Base-by-base conservation (phyloP, 345 rosid species). In the Aegle marmelos region DNA sequence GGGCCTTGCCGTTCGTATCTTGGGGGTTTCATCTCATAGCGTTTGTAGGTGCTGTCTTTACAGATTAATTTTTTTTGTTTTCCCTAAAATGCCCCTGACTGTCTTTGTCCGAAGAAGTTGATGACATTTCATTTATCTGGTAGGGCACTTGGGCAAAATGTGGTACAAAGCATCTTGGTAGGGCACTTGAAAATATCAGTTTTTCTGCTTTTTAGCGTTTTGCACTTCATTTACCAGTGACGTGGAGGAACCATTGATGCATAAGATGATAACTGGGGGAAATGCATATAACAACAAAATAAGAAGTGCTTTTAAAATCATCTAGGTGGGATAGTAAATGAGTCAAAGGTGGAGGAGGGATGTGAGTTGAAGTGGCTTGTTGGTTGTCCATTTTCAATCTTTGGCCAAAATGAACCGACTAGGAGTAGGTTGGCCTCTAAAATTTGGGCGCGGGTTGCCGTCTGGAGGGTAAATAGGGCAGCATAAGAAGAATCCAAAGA, bases 401-500 rank as follows among this genome's bases (percentile, higher is more conserved):
- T 48, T 72, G 79, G 68, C 67, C 78, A 31, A 80, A 75, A 54
- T 67, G 68, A 76, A 65, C 80, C 61, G 48, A 64, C 24, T 75
- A n/a, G 21, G 1, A 61, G 37, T n/a, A 24, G 39, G 7, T 25
- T 34, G 33, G 76, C 30, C 13, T 62, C 62, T 50, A 64, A 57
- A 75, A 25, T 57, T 33, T 33, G 59, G 75, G 67, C 8, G 60
- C 8, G 62, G 67, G 79, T 45, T 60, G 57, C 80, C 48, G 67
- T 58, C 83, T 58, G 75, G 41, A 60, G 57, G 31, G 9, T 30
- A 48, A 66, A 30, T n/a, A 45, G 50, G 50, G 30, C 34, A 28
- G 70, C 78, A 57, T 48, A 48, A 79, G 74, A 84, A 72, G 72
- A 72, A 80, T 74, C 80, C 59, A 59, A 60, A 41, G 9, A 41